A percentile compares a stretch with the other conserved stretches of the same genome.
Evolutionary conservation across 2,329 filamentous ascomycete species (phyloP).

Genomic region (Alternaria arborescens): DNA sequence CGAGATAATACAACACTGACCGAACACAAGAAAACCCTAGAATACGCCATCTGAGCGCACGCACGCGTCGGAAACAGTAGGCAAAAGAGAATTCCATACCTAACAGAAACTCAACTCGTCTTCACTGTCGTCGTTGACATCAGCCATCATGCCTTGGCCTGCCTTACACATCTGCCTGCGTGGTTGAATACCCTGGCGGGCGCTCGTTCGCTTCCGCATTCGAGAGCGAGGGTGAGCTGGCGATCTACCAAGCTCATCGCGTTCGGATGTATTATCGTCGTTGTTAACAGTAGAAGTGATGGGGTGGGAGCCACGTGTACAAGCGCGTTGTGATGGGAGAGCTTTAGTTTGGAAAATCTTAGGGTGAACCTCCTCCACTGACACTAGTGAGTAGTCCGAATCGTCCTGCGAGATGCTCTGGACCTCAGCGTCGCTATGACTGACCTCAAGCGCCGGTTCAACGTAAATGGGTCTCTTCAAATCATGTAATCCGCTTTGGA

Average conservation of each 20-base stretch:
- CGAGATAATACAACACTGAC: neutral
- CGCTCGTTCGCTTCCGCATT: slow-evolving; percentile 3
- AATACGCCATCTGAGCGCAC: neutral
- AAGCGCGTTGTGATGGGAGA: neutral
- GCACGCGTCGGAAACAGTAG: neutral
- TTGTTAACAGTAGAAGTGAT: neutral
- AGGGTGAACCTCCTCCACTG: neutral
- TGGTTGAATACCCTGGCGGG: neutral
- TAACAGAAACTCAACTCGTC: slow-evolving; percentile 48
- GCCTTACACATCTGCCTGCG: slow-evolving; percentile 22
- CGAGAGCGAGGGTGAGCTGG: slow-evolving; percentile 1
- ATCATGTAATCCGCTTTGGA: slow-evolving; percentile 27
- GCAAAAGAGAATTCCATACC: slow-evolving; percentile 2
- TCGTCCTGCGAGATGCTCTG: slow-evolving; percentile 3
- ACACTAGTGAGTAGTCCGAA: neutral
- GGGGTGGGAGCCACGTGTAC: neutral
- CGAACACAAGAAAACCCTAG: neutral
- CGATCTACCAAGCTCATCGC: slow-evolving; percentile 27
- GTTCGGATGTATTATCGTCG: slow-evolving; percentile 7
- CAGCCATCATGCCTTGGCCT: neutral
- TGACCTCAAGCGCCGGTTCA: slow-evolving; percentile 11
- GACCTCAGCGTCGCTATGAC: neutral
- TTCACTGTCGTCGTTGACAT: slow-evolving; percentile 34
- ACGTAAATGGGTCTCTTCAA: slow-evolving; percentile 26
- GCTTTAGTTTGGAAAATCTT: neutral